phyloP scores from a whole-genome alignment of 192 early-diverging fungal genomes.

The Rhizophagus sp. region DNA sequence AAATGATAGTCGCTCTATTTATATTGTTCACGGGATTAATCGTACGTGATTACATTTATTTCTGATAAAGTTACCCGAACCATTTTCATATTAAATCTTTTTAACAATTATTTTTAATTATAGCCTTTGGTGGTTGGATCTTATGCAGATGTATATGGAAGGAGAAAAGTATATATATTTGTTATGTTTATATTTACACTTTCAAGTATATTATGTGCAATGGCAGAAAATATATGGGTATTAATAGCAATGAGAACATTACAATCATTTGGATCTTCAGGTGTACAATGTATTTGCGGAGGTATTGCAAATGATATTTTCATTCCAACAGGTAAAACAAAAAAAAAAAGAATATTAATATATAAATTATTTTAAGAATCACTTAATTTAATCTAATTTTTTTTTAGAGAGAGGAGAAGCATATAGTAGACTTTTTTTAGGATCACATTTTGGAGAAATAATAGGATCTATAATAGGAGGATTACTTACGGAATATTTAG shows the following conservation, averaged over 20 bases:
- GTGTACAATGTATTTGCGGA: conserved; percentile 36
- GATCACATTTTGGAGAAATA: conserved; percentile 24
- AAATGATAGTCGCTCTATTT: neutral
- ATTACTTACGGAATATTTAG: conserved; percentile 22
- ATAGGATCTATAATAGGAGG: conserved; percentile 43
- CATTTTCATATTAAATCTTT: neutral
- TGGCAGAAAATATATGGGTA: conserved; percentile 39
- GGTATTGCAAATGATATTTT: conserved; percentile 39
- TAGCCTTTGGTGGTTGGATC: conserved; percentile 43
- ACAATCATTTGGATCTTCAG: conserved; percentile 38
- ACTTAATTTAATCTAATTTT: neutral
- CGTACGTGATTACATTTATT: neutral
- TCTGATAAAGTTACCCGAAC: neutral
- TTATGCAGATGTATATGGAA: conserved; percentile 39
- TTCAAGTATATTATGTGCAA: conserved; percentile 35
- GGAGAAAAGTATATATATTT: conserved; percentile 38
- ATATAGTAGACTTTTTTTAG: neutral
- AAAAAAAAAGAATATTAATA: too few species aligned
- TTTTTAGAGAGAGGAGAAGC: neutral
- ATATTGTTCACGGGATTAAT: neutral
- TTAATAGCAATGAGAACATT: conserved; percentile 42
- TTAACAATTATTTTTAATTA: conserved; percentile 18
- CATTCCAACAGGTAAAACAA: neutral
- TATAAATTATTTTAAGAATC: neutral
- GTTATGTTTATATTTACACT: conserved; percentile 41